Percentiles rank a stretch among this genome's conserved stretches.
These are phyloP conservation scores for Lactifluus hygrophoroides DNA, from an alignment of 768 basidiomycete species.

Conservation along the genomic window DNA sequence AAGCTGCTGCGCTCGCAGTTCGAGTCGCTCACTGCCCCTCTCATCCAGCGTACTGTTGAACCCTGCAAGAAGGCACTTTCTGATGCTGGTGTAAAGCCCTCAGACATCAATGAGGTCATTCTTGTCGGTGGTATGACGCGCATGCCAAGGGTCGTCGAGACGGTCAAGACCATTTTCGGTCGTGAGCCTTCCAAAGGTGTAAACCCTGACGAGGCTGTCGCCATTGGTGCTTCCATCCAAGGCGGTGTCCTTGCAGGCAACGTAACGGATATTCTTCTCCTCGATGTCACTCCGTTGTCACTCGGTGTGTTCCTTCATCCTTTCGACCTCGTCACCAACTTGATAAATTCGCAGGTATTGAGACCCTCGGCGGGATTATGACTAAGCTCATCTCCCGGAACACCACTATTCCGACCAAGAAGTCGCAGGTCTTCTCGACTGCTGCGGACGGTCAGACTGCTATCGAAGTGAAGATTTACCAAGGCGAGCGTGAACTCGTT, in stretches of 20 bases:
- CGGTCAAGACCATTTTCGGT: conserved; percentile 89
- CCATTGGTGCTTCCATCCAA: conserved; percentile 96
- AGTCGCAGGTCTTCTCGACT: conserved; percentile 97
- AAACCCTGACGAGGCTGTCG: conserved; percentile 98
- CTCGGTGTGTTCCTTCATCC: conserved; percentile 50
- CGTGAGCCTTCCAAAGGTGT: conserved; percentile 98
- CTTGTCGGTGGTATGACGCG: conserved; percentile 98
- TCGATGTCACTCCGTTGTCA: conserved; percentile 94
- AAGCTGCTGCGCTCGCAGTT: conserved; percentile 86
- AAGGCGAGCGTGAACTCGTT: conserved; percentile 98
- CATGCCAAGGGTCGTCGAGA: conserved; percentile 93
- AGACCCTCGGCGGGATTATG: conserved; percentile 99
- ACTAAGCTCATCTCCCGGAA: conserved; percentile 97
- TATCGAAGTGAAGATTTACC: conserved; percentile 99
- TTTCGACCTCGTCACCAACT: neutral
- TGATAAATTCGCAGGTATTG: conserved; percentile 48
- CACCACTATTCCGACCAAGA: conserved; percentile 99
- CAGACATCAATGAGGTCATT: conserved; percentile 93
- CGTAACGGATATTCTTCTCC: conserved; percentile 89
- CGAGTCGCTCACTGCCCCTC: conserved; percentile 72
- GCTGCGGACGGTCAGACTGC: conserved; percentile 99
- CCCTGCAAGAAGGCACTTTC: conserved; percentile 96
- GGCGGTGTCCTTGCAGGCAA: conserved; percentile 96
- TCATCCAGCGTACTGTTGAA: conserved; percentile 85
- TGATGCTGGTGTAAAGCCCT: conserved; percentile 89